Evolutionary conservation across 169 alveolate genomes (phyloP).

Genomic region (Plasmodium fragile): DNA sequence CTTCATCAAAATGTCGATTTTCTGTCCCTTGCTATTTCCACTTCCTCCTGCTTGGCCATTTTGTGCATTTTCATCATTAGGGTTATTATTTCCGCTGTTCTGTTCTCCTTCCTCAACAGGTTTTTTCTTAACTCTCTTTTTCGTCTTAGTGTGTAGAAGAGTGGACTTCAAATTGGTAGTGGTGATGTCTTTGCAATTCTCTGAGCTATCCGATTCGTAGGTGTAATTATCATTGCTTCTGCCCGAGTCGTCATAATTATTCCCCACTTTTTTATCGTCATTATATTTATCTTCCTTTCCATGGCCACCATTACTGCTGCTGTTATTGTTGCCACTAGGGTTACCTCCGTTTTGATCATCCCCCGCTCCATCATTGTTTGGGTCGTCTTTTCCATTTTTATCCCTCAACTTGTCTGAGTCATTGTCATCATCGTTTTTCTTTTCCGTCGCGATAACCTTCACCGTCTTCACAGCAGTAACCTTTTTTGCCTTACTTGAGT

Average conservation of each 20-base stretch:
- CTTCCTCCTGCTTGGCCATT: constrained; percentile 13
- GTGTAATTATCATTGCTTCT: constrained; percentile 39
- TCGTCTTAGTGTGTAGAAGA: constrained; percentile 37
- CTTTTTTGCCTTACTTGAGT: constrained; percentile 42
- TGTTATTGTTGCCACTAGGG: not conserved
- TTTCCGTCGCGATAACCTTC: constrained; percentile 71
- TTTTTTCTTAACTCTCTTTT: constrained; percentile 56
- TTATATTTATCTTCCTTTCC: constrained; percentile 8
- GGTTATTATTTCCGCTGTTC: not conserved
- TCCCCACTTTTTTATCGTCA: constrained; percentile 33
- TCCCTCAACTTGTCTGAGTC: not conserved
- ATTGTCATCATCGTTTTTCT: constrained; percentile 53
- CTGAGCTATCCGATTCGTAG: constrained; percentile 35
- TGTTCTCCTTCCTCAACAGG: constrained; percentile 13
- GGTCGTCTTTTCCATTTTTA: constrained; percentile 35
- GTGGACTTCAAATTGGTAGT: constrained; percentile 71
- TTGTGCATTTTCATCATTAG: not conserved
- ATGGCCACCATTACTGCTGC: not conserved
- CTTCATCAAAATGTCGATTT: constrained; percentile 38
- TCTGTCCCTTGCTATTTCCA: constrained; percentile 14
- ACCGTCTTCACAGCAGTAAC: constrained; percentile 47
- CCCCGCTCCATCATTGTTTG: constrained; percentile 16
- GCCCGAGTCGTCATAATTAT: constrained; percentile 4
- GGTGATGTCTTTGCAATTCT: constrained; percentile 68
- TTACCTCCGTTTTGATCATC: not conserved